A percentile compares a stretch with the other conserved stretches of the same genome.
Evolutionary conservation across 495 filamentous ascomycete species (phyloP).

Genomic region (Trichoderma virens): DNA sequence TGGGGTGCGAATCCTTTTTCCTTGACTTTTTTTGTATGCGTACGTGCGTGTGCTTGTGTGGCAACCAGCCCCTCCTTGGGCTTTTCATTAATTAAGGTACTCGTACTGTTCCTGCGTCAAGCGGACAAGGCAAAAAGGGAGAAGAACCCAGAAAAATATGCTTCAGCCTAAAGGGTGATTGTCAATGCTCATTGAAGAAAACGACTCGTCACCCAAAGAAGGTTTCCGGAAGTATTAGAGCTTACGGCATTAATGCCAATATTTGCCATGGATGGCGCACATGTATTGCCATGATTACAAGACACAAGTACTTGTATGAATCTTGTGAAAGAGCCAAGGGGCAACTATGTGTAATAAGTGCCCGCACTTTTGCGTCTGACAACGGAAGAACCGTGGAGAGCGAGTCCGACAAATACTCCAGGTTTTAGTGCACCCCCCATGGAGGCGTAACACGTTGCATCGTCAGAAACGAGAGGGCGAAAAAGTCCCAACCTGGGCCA

Average conservation of each 20-base stretch:
- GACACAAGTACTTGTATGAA: too few species aligned
- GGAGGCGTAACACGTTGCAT: constrained; percentile 9
- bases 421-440: constrained; percentile 4
- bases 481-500: neutral
- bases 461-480: neutral
- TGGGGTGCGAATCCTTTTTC: neutral
- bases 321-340: too few species aligned
- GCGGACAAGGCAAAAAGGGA: neutral
- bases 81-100: neutral
- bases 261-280: neutral
- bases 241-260: neutral
- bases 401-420: neutral
- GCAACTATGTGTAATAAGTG: too few species aligned
- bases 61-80: neutral
- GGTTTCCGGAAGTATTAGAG: neutral
- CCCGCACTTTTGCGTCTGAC: too few species aligned
- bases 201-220: neutral
- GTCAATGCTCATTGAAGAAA: neutral
- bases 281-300: neutral
- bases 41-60: neutral
- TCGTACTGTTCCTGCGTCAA: constrained; percentile 1
- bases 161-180: neutral
- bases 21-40: too few species aligned
- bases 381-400: too few species aligned
- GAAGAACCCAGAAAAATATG: neutral